Evolutionary conservation across 2,329 filamentous ascomycete species (phyloP), one percentile per base, ranked within the genome.

Genomic region (Thelonectria discophora): DNA sequence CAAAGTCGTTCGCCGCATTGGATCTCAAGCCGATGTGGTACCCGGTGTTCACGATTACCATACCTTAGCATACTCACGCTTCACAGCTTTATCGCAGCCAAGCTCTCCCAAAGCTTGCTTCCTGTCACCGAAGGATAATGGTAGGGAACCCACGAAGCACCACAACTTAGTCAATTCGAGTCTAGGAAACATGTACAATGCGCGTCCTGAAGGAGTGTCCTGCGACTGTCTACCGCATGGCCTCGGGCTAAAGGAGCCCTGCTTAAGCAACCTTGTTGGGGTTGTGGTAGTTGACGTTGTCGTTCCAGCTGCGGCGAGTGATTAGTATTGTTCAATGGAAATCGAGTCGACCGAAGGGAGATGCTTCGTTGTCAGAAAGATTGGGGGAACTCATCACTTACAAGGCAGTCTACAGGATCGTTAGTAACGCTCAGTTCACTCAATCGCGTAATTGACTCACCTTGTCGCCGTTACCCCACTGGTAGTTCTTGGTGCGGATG

Each of bases 401-500:
- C 75, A 77, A 77, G 53, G 90, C 70, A 71, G 88, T 90, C 89
- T 89, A 65, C 5, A 47, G 20, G 42, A 43, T 20, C 63, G 69
- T 77, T 67, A 78, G 74, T 56, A 61, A 57, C 15, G 10, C n/a
- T 15, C 30, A 48, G 62, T 42, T 34, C 13, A 45, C 15, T 52
- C 51, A 39, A 13, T 20, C 15, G 45, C 11, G 11, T 18, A 10
- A 27, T 13, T 30, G 34, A 62, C 78, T 76, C 58, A 93, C 91
- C 91, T 98, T 95, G 84, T 99, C 95, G 76, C 95, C 95, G 76
- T 98, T 85, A 70, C 94, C 94, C 91, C 91, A 99, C 75, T 88
- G 89, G 86, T 82, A 99, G 88, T 97, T 97, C 90, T 95, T 97
- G 79, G 88, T 87, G 78, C 95, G 91, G 80, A 99, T 91, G 86